phyloP scores from a whole-genome alignment of 2,329 filamentous ascomycete species.

The Calonectria hongkongensis region DNA sequence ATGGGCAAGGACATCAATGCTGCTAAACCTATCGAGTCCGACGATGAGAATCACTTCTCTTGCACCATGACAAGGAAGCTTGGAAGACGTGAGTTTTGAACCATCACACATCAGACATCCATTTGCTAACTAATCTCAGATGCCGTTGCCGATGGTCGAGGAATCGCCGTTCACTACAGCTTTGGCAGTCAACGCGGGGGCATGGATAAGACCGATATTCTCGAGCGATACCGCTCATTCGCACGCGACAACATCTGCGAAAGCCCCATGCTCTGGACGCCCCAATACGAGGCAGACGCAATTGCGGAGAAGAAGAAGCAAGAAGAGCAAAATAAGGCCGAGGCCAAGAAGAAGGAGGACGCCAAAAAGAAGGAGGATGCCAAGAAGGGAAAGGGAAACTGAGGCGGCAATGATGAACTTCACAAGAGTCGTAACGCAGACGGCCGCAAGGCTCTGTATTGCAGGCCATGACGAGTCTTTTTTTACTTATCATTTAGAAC shows the following conservation, averaged over 20 bases:
- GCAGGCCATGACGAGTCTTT: neutral
- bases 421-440: neutral
- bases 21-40: slow-evolving; percentile 65
- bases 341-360: slow-evolving; percentile 1
- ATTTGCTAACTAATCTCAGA: slow-evolving; percentile 51
- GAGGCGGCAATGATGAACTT: neutral
- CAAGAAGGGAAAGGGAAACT: neutral
- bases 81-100: slow-evolving; percentile 57
- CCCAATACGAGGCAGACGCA: slow-evolving; percentile 40
- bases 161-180: slow-evolving; percentile 72
- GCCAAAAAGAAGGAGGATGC: slow-evolving; percentile 9
- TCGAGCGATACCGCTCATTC: slow-evolving; percentile 72
- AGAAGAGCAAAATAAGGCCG: slow-evolving; percentile 5
- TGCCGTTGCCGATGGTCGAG: slow-evolving; percentile 72
- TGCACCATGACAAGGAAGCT: slow-evolving; percentile 62
- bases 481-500: slow-evolving; percentile 1
- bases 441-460: neutral
- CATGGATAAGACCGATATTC: slow-evolving; percentile 71
- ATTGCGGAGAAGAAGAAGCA: slow-evolving; percentile 18
- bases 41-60: slow-evolving; percentile 68
- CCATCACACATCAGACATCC: neutral
- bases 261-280: slow-evolving; percentile 56
- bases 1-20: slow-evolving; percentile 71
- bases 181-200: slow-evolving; percentile 63
- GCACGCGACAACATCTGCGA: slow-evolving; percentile 71